Evolutionary conservation across 2,329 filamentous ascomycete genomes (phyloP), one percentile per base, ranked within the genome.

Genomic region (Verticillium longisporum): DNA sequence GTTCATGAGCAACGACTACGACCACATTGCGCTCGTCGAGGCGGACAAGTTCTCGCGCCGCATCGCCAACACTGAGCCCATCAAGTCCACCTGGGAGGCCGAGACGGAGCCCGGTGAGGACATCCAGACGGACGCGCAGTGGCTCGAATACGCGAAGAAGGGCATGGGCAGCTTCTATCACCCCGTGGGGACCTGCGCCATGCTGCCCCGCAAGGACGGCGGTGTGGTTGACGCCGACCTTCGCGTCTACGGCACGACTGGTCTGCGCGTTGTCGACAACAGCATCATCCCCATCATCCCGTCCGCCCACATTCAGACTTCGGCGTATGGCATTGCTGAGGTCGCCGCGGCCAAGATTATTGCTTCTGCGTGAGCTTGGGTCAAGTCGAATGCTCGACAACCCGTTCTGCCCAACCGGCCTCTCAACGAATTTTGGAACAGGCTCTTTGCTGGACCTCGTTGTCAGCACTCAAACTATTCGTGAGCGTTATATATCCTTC

Each of bases 251-350:
- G 78, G 77, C 1, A 68, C 80, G 36, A 73, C 74, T 57, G 74
- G 74, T 36, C 69, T 80, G 13, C 71, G 77, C 14, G 71, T 80
- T 4, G 73, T 74, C 13, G 78, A 81, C 67, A 77, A 77, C 1
- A 76, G 73, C 6, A 65, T 78, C 14, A 72, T 80, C 37, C 77
- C 77, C 4, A 71, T 78, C 75, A 77, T 67, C 73, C 76, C 18
- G 73, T 78, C 65, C 76, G 75, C 60, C 14, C 71, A 78, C 2
- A 78, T 79, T 21, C 78, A 81, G 65, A 78, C 77, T 61, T 73
- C 74, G 3, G 77, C 80, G 4, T 81, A 81, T 63, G 78, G 77
- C 71, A 68, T 79, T 60, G 78, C 69, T 18, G 80, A 81, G 66
- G 80, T 76, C 62, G 62, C 61, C 1, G 61, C 71, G 62, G 34